Base-by-base conservation (phyloP, 495 filamentous ascomycete species). In the Xylaria castorea region DNA sequence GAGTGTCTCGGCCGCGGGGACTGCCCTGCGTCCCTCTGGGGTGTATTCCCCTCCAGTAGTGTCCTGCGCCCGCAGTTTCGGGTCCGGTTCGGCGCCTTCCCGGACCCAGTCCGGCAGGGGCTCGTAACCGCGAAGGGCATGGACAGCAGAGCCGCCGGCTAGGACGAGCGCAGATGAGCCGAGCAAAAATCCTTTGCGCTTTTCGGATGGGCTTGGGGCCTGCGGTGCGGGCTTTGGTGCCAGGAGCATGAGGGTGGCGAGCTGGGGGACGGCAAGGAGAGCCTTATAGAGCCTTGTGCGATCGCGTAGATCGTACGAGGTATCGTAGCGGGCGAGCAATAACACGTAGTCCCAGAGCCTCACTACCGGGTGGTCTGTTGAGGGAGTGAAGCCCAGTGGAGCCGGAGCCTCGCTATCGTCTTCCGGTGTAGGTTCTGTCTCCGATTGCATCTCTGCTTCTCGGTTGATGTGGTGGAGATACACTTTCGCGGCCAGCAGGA, bases 171-270 rank as follows among this genome's bases (percentile, higher is more conserved):
- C 93, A 5, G 94, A 89, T 4, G 92, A 94, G 25, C 96, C 96
- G 3, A 99, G 85, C 0, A 89, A 85, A 32, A 93, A 91, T 27
- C 89, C 91, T 63, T 91, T 92, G 8, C 94, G 87, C 3, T 89
- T 90, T 70, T 95, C 93, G 2, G 92, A 94, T 4, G 96, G 95
- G 69, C 92, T 95, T 0, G 94, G 93, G 0, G 91, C 89, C 60
- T 96, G 92, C 1, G 96, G 96, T 0, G 94, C 94, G 0, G 96
- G 95, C 79, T 99, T 99, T 0, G 96, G 96, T 2, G 96, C 96
- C 0, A 98, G 87, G 0, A 99, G 90, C 74, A 98, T 90, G 5
- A 99, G 86, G 9, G 91, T 94, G 20, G 96, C 96, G 20, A 99
- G 89, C 77, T 97, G 93, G 0, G 95, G 93, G 14, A 88, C 88